phyloP scores from a whole-genome alignment of 371 early-diverging fungal genomes.

The Mucor piriformis region DNA sequence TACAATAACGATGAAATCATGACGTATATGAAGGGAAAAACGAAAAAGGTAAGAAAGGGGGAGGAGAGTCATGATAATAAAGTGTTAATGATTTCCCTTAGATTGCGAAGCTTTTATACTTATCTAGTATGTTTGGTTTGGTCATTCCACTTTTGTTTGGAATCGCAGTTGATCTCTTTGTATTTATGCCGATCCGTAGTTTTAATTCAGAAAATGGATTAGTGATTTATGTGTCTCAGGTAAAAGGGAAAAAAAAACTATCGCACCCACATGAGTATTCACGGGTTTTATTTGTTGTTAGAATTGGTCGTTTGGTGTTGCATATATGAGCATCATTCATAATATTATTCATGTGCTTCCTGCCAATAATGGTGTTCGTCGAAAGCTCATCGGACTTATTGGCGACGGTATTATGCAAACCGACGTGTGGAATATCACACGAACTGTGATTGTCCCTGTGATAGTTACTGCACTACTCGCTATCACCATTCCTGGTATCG shows the following conservation, averaged over 20 bases:
- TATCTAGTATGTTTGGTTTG: constrained; percentile 49
- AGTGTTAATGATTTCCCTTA: neutral
- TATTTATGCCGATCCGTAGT: constrained; percentile 56
- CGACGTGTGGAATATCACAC: constrained; percentile 32
- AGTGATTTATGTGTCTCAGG: constrained; percentile 56
- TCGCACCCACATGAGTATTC: too few species aligned
- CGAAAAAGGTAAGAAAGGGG: constrained; percentile 9
- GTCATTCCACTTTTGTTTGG: constrained; percentile 58
- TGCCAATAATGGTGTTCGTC: constrained; percentile 42
- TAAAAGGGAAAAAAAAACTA: constrained; percentile 23
- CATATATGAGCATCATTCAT: constrained; percentile 58
- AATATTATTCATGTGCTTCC: constrained; percentile 48
- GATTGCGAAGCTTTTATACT: constrained; percentile 32
- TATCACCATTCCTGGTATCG: constrained; percentile 21
- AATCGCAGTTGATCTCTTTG: constrained; percentile 58
- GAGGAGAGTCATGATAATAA: neutral
- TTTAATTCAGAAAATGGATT: constrained; percentile 34
- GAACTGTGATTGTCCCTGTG: constrained; percentile 37
- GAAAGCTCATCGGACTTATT: constrained; percentile 30
- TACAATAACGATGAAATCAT: constrained; percentile 4
- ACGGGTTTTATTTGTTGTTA: constrained; percentile 11
- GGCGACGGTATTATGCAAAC: constrained; percentile 36
- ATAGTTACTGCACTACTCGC: constrained; percentile 22
- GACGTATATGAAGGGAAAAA: constrained; percentile 11
- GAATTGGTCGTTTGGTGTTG: constrained; percentile 66